These are phyloP conservation scores for Nyssa sinensis DNA, from an alignment of 148 eudicot species.

Conservation along the genomic window DNA sequence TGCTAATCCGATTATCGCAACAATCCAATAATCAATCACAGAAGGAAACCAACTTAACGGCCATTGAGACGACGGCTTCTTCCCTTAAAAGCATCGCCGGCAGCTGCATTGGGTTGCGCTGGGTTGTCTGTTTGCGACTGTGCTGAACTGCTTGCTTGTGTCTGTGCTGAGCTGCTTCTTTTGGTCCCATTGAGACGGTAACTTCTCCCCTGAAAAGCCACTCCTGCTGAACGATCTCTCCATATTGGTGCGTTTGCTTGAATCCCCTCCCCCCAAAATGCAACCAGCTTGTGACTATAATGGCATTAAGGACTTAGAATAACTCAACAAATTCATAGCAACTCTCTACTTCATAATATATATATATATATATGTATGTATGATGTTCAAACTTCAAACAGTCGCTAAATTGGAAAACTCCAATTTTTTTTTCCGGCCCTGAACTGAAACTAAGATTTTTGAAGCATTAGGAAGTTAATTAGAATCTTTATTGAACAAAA, in stretches of 20 bases:
- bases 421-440: too few species aligned
- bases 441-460: too few species aligned
- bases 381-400: too few species aligned
- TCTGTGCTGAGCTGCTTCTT: background rate
- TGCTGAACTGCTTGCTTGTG: background rate
- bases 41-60: too few species aligned
- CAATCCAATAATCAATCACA: too few species aligned
- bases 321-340: too few species aligned
- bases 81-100: background rate
- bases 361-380: too few species aligned
- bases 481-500: too few species aligned
- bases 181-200: constrained; percentile 12
- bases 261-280: constrained; percentile 35
- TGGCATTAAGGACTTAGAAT: constrained; percentile 3
- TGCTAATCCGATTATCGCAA: too few species aligned
- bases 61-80: background rate
- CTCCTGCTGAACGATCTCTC: constrained; percentile 7
- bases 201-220: constrained; percentile 24
- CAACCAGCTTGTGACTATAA: constrained; percentile 39
- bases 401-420: too few species aligned
- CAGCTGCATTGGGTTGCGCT: background rate
- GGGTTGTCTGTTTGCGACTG: background rate
- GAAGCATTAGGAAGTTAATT: too few species aligned
- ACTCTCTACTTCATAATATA: background rate
- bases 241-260: constrained; percentile 32